These are phyloP conservation scores for Candida hungchunana DNA, from an alignment of 805 yeast species.

Conservation along the genomic window DNA sequence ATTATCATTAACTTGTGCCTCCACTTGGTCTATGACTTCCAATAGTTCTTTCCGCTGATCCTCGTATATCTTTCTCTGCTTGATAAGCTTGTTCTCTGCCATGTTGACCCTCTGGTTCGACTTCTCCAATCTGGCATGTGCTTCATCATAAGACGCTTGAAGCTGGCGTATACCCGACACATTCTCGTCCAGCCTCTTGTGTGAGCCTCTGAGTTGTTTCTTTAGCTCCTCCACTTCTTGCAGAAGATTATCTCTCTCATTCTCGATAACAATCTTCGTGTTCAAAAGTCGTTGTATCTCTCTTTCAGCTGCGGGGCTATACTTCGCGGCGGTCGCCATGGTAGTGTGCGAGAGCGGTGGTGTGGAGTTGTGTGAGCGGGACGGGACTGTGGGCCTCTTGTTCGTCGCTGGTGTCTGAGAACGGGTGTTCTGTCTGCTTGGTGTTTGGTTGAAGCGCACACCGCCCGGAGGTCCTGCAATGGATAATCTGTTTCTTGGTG, in stretches of 20 bases:
- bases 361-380: constrained; percentile 8
- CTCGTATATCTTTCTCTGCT: constrained; percentile 45
- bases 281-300: constrained; percentile 20
- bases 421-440: constrained; percentile 10
- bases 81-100: constrained; percentile 41
- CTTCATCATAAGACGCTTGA: constrained; percentile 11
- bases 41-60: constrained; percentile 55
- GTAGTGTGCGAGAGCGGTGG: constrained; percentile 10
- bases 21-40: constrained; percentile 52
- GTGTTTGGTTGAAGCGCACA: constrained; percentile 15
- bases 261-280: constrained; percentile 18
- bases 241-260: constrained; percentile 39
- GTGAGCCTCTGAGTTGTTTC: constrained; percentile 8
- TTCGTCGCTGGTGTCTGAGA: constrained; percentile 7
- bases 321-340: constrained; percentile 9
- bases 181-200: constrained; percentile 28
- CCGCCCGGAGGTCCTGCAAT: constrained; percentile 8
- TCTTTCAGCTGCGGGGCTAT: constrained; percentile 12
- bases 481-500: constrained; percentile 12
- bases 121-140: constrained; percentile 8
- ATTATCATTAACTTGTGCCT: constrained; percentile 51
- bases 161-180: constrained; percentile 12
- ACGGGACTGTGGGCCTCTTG: constrained; percentile 1
- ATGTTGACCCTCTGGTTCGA: constrained; percentile 15
- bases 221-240: constrained; percentile 13